These are phyloP conservation scores for Debaryomycetaceae sp. DNA, from an alignment of 1,139 yeast genomes.

Conservation along the genomic window DNA sequence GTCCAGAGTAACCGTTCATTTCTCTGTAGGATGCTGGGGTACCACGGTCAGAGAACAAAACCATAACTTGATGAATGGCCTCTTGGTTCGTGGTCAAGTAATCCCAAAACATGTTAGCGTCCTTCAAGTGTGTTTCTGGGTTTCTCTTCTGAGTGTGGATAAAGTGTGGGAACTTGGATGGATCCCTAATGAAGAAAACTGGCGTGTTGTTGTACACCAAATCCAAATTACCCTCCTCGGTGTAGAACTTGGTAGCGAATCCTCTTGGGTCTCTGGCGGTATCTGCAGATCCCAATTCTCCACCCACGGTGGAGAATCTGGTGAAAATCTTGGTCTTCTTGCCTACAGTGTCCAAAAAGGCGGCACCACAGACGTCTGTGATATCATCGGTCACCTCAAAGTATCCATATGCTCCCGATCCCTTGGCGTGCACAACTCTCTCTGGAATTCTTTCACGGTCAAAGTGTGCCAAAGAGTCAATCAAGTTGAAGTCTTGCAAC, in stretches of 20 bases:
- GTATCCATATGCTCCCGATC: constrained; percentile 80
- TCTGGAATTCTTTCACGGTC: constrained; percentile 88
- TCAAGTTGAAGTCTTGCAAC: constrained; percentile 73
- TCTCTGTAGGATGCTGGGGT: constrained; percentile 63
- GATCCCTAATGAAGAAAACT: constrained; percentile 81
- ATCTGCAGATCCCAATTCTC: constrained; percentile 81
- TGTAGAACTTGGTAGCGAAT: constrained; percentile 76
- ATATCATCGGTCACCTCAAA: constrained; percentile 84
- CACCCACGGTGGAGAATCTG: constrained; percentile 87
- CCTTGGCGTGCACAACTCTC: constrained; percentile 88
- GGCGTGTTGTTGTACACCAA: constrained; percentile 92
- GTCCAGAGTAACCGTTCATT: constrained; percentile 74
- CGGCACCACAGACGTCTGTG: constrained; percentile 67
- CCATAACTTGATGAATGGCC: constrained; percentile 61
- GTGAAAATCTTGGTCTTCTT: constrained; percentile 72
- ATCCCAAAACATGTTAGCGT: constrained; percentile 73
- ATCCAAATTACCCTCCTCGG: constrained; percentile 86
- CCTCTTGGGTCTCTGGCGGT: constrained; percentile 92
- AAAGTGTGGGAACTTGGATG: constrained; percentile 82
- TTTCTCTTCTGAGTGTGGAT: constrained; percentile 82
- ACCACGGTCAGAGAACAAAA: constrained; percentile 65
- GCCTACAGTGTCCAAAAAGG: constrained; percentile 69
- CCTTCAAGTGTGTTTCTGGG: constrained; percentile 81
- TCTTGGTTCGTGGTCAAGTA: constrained; percentile 61
- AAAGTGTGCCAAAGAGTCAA: constrained; percentile 77